Evolutionary conservation across 306 rosid genomes (phyloP).

Genomic region (Oemleria cerasiformis): DNA sequence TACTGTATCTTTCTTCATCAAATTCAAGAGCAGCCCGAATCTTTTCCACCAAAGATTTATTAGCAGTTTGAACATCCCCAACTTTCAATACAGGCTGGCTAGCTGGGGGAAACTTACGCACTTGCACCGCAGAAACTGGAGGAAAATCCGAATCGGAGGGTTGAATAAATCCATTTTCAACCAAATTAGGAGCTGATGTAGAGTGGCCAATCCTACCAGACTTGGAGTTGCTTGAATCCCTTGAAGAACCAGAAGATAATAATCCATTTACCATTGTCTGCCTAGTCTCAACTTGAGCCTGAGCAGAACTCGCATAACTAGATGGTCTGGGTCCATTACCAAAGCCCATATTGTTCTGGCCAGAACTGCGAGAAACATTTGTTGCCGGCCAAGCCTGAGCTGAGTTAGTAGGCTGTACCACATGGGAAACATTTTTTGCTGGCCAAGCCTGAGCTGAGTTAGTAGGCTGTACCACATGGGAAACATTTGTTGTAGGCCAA

Average conservation of each 20-base stretch:
- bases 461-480: not conserved
- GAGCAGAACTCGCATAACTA: constrained; percentile 22
- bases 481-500: constrained; percentile 39
- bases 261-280: constrained; percentile 39
- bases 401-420: not conserved
- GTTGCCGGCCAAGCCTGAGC: constrained; percentile 5
- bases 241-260: constrained; percentile 43
- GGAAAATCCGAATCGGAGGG: constrained; percentile 71
- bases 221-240: constrained; percentile 44
- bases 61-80: constrained; percentile 78
- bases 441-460: constrained; percentile 35
- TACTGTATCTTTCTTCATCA: constrained; percentile 62
- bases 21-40: constrained; percentile 74
- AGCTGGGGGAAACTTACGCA: constrained; percentile 45
- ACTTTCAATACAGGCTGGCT: constrained; percentile 42
- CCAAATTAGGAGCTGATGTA: constrained; percentile 76
- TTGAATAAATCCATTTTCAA: constrained; percentile 40
- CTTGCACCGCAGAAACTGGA: constrained; percentile 68
- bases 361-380: constrained; percentile 12
- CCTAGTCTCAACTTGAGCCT: constrained; percentile 17
- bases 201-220: constrained; percentile 62
- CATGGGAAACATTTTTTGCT: constrained; percentile 28
- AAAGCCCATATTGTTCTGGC: constrained; percentile 24
- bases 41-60: constrained; percentile 86
- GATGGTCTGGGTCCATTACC: constrained; percentile 33